phyloP scores from a whole-genome alignment of 2,329 filamentous ascomycete genomes.

The Fusarium tjaetaba region DNA sequence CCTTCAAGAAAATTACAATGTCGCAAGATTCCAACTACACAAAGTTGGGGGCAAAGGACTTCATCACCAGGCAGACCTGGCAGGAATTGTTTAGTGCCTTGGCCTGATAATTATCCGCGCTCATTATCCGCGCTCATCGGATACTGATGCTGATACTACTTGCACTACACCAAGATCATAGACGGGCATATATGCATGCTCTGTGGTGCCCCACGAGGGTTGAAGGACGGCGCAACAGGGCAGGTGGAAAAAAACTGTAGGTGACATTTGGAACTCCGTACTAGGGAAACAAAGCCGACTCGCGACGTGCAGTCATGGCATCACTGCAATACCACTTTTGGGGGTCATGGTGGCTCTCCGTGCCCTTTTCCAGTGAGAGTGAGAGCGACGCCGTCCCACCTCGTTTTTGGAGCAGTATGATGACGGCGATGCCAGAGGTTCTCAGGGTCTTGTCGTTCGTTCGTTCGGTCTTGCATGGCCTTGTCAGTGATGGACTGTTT shows the following conservation, averaged over 20 bases:
- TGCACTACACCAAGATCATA: slow-evolving; percentile 26
- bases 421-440: slow-evolving; percentile 39
- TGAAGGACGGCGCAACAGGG: slow-evolving; percentile 18
- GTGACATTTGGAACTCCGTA: not conserved
- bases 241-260: slow-evolving; percentile 28
- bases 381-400: slow-evolving; percentile 39
- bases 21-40: slow-evolving; percentile 12
- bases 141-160: slow-evolving; percentile 15
- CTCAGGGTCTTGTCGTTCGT: slow-evolving; percentile 31
- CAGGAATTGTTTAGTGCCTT: slow-evolving; percentile 17
- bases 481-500: slow-evolving; percentile 1
- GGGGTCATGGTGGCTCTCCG: slow-evolving; percentile 18
- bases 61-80: not conserved
- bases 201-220: slow-evolving; percentile 20
- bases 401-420: slow-evolving; percentile 40
- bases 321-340: slow-evolving; percentile 42
- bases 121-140: slow-evolving; percentile 29
- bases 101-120: slow-evolving; percentile 21
- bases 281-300: slow-evolving; percentile 21
- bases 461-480: slow-evolving; percentile 29
- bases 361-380: slow-evolving; percentile 18
- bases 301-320: slow-evolving; percentile 39
- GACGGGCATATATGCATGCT: slow-evolving; percentile 27
- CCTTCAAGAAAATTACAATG: not conserved
- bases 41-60: slow-evolving; percentile 22